Evolutionary conservation across 2,329 filamentous ascomycete species (phyloP).

Genomic region (Aspergillus ruber): DNA sequence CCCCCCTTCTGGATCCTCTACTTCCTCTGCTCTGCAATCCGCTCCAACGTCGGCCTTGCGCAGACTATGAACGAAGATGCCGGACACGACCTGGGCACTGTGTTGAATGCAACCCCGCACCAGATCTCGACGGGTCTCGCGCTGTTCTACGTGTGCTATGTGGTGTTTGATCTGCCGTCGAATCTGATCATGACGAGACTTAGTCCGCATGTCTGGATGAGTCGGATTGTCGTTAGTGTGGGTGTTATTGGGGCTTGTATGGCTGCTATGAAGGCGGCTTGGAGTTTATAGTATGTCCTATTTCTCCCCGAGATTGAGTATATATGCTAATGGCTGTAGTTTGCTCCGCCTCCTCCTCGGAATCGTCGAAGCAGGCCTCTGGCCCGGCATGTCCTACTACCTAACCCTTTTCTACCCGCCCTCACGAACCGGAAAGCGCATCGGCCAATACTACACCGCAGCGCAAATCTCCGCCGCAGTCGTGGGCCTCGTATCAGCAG

Average conservation of each 20-base stretch:
- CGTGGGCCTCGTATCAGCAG: conserved; percentile 81
- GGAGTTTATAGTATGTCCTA: conserved; percentile 66
- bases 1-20: conserved; percentile 84
- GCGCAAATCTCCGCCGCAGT: conserved; percentile 83
- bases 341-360: conserved; percentile 79
- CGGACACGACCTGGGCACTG: conserved; percentile 67
- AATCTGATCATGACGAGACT: conserved; percentile 83
- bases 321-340: conserved; percentile 9
- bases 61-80: conserved; percentile 78
- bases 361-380: conserved; percentile 85
- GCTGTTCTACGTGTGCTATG: conserved; percentile 88
- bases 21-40: conserved; percentile 85
- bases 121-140: conserved; percentile 79
- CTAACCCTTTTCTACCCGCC: conserved; percentile 88
- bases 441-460: conserved; percentile 84
- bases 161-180: conserved; percentile 80
- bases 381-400: conserved; percentile 93
- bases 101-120: conserved; percentile 62
- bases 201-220: conserved; percentile 86
- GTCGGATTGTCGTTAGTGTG: conserved; percentile 80
- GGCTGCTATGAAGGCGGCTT: conserved; percentile 71
- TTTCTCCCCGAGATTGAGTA: neutral
- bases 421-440: conserved; percentile 76
- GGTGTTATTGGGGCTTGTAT: conserved; percentile 79
- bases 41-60: conserved; percentile 86